Conservation (phyloP, 2,329 filamentous ascomycete genomes). For the Fusarium dlaminii region DNA sequence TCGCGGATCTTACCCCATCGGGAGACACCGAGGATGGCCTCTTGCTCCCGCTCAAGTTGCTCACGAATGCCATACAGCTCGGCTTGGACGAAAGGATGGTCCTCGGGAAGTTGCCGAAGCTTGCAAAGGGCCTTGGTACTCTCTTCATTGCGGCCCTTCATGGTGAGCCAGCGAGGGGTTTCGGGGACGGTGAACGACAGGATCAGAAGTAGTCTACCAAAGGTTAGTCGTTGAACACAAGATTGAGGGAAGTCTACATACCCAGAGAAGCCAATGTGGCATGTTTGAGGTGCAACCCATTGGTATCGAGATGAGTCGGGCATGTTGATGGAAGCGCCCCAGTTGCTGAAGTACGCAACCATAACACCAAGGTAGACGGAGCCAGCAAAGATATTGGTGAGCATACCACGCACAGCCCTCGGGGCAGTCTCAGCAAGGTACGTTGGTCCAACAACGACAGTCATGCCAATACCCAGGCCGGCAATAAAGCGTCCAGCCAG, state of each 20-base stretch:
- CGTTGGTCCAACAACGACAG: constrained; percentile 44
- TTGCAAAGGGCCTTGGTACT: constrained; percentile 12
- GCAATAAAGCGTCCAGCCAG: constrained; percentile 13
- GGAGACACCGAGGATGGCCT: constrained; percentile 14
- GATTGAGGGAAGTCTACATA: neutral
- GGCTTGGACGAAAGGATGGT: constrained; percentile 5
- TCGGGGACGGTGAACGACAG: constrained; percentile 21
- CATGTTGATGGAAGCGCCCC: constrained; percentile 58
- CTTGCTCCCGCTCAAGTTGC: constrained; percentile 15
- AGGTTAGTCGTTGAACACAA: neutral
- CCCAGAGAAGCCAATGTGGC: constrained; percentile 15
- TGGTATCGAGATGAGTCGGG: constrained; percentile 41
- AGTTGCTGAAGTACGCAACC: constrained; percentile 72
- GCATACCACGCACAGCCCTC: constrained; percentile 70
- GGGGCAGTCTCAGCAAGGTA: constrained; percentile 74
- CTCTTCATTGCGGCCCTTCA: constrained; percentile 7
- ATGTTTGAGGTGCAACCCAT: constrained; percentile 16
- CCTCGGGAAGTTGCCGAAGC: constrained; percentile 10
- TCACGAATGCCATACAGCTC: constrained; percentile 7
- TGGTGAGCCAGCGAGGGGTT: constrained; percentile 19
- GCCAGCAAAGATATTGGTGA: constrained; percentile 58
- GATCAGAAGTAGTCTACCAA: neutral
- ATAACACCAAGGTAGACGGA: constrained; percentile 37
- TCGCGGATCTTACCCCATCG: constrained; percentile 17
- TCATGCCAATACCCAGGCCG: constrained; percentile 17